phyloP scores from a whole-genome alignment of 345 rosid species.

The Eucalyptus cloeziana region DNA sequence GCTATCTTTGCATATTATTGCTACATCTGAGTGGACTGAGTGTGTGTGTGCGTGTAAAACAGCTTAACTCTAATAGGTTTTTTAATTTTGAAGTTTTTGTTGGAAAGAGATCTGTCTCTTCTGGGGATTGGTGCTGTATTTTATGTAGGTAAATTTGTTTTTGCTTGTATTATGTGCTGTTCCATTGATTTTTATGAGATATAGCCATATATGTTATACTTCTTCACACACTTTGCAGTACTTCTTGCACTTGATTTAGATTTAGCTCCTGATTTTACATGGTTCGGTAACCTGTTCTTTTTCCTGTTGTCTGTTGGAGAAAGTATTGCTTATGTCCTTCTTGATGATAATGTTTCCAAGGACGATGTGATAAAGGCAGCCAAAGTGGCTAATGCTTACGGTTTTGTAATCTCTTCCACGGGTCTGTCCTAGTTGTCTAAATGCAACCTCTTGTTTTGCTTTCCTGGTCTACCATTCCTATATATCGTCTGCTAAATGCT shows the following conservation, averaged over 20 bases:
- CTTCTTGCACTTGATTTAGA: background rate
- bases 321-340: constrained; percentile 89
- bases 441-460: background rate
- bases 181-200: background rate
- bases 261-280: background rate
- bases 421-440: constrained; percentile 13
- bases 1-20: background rate
- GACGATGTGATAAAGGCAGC: constrained; percentile 82
- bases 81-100: background rate
- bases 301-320: constrained; percentile 78
- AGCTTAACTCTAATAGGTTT: background rate
- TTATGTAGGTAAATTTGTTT: background rate
- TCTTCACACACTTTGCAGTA: background rate
- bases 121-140: background rate
- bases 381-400: constrained; percentile 88
- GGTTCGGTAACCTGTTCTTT: constrained; percentile 80
- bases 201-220: background rate
- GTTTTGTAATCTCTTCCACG: constrained; percentile 84
- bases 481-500: background rate
- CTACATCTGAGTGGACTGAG: background rate
- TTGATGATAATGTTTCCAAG: constrained; percentile 73
- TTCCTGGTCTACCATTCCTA: background rate
- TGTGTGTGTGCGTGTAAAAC: background rate
- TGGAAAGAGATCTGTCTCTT: background rate
- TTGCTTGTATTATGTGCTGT: background rate